Evolutionary conservation across 352 stramenopile species (phyloP), one percentile per base, ranked within the genome.

Genomic region (Phytophthora meadii): DNA sequence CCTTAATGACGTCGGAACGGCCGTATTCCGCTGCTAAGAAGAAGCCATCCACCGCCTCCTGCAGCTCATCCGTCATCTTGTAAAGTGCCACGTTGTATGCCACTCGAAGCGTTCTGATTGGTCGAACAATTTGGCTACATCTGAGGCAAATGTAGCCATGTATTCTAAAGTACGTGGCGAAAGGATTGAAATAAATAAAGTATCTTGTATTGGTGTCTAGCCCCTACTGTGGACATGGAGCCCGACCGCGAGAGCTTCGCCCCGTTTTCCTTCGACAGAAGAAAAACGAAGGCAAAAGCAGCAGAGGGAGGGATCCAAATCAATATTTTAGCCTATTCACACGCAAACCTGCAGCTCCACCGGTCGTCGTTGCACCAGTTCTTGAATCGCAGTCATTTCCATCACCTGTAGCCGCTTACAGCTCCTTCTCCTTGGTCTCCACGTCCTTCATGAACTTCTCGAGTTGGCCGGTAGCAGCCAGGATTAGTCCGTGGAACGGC

Each of bases 401-500:
- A 65, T 71, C 46, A 24, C 37, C 55, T 56, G 37, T 36, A 52
- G 39, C 42, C 22, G 59, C 41, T 60, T 69, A 71, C 41, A 54
- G 60, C 41, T 74, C 58, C 41, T 68, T n/a, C 39, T 71, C 74
- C 40, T 70, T 77, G 30, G 63, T 51, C 60, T 79, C 70, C n/a
- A 70, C 52, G 17, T 77, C 37, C 50, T 77, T 65, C 48, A 95
- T 91, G 80, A 81, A 95, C 52, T 75, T 59, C 28, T 78, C 51
- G n/a, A 97, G 74, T 62, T 94, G 71, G 32, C 82, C 84, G 14
- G 84, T 93, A 34, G 93, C 90, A 17, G 94, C 93, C 46, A 98
- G 68, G 63, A 99, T 84, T 8, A 99, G 78, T 19, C 97, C 98
- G 68, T 98, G 78, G 84, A 99, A 99, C 28, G 97, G 97, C 54